Evolutionary conservation across 441 rosid species (phyloP).

Genomic region (Erodium trifolium): DNA sequence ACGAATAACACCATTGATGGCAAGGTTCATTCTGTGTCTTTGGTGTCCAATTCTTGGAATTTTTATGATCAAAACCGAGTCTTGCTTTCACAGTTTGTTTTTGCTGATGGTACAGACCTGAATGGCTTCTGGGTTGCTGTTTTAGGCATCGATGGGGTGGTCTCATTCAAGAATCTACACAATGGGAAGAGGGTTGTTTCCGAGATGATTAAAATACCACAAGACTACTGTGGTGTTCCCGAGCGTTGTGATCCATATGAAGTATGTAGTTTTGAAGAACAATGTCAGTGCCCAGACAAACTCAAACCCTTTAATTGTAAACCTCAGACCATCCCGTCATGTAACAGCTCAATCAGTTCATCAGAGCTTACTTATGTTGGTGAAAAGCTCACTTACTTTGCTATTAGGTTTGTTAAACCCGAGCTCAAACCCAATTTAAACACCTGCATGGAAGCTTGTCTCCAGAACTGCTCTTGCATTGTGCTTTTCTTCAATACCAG

Average conservation of each 20-base stretch:
- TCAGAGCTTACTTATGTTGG: slow-evolving; percentile 21
- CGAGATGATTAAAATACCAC: slow-evolving; percentile 28
- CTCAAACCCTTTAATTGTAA: slow-evolving; percentile 15
- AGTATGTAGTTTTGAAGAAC: slow-evolving; percentile 22
- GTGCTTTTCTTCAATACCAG: slow-evolving; percentile 30
- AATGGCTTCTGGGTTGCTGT: slow-evolving; percentile 29
- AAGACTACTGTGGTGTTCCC: slow-evolving; percentile 25
- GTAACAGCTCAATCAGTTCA: slow-evolving; percentile 2
- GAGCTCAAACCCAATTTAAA: slow-evolving; percentile 16
- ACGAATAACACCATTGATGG: slow-evolving; percentile 11
- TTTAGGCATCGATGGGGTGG: slow-evolving; percentile 24
- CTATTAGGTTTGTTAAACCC: slow-evolving; percentile 26
- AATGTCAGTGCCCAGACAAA: slow-evolving; percentile 26
- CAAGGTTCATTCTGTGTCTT: slow-evolving; percentile 24
- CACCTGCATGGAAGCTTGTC: slow-evolving; percentile 33
- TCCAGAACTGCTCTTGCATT: slow-evolving; percentile 29
- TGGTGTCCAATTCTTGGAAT: slow-evolving; percentile 30
- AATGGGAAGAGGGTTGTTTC: slow-evolving; percentile 4
- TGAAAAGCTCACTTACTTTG: slow-evolving; percentile 32
- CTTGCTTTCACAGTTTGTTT: slow-evolving; percentile 27
- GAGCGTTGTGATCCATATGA: slow-evolving; percentile 23
- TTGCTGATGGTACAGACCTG: slow-evolving; percentile 19
- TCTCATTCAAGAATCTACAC: slow-evolving; percentile 25
- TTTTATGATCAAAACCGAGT: slow-evolving; percentile 24
- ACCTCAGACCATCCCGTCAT: slow-evolving; percentile 19